Evolutionary conservation across 2,329 filamentous ascomycete species (phyloP).

Genomic region (Pseudocercospora pini-densiflorae): DNA sequence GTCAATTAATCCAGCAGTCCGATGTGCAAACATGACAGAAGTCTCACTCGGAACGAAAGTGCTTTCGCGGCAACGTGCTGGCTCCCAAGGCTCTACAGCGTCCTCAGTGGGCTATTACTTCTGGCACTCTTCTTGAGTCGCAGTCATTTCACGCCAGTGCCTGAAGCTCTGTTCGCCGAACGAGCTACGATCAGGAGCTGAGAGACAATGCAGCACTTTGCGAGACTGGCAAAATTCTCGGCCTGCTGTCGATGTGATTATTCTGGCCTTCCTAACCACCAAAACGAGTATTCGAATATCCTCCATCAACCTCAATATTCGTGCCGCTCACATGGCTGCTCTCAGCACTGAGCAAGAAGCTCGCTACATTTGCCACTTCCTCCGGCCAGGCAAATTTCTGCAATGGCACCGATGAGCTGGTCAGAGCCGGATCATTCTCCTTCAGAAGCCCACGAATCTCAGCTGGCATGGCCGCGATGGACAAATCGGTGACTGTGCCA

Average conservation of each 20-base stretch:
- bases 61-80: background rate
- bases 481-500: conserved; percentile 1
- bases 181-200: no score
- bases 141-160: no score
- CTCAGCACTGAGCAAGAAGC: conserved; percentile 12
- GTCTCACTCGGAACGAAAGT: background rate
- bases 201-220: no score
- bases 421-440: conserved; percentile 3
- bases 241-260: no score
- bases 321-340: conserved; percentile 7
- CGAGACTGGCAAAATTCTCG: no score
- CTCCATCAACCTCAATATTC: conserved; percentile 12
- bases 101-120: background rate
- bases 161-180: no score
- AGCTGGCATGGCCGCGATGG: background rate
- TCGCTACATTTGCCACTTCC: conserved; percentile 15
- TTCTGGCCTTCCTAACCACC: background rate
- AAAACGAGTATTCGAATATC: background rate
- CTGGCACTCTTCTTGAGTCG: background rate
- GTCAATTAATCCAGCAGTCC: background rate
- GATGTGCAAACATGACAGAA: background rate
- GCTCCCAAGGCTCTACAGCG: background rate
- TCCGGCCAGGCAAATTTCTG: conserved; percentile 9
- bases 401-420: background rate
- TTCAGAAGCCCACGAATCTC: background rate